These are phyloP conservation scores for Silene coronaria DNA, from an alignment of 179 eudicot genomes.

Conservation along the genomic window DNA sequence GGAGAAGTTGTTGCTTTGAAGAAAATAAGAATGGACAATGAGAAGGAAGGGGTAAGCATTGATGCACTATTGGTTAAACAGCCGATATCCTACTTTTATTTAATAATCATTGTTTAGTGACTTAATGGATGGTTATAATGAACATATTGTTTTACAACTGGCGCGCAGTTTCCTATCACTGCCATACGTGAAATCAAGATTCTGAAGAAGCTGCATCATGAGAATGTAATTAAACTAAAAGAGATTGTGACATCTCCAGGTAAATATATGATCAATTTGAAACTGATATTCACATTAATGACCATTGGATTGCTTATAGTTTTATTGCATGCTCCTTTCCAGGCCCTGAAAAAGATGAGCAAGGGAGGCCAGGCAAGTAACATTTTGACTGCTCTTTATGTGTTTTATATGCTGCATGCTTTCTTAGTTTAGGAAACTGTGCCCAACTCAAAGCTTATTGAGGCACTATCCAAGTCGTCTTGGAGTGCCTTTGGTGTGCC, in stretches of 20 bases:
- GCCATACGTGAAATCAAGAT: slow-evolving; percentile 96
- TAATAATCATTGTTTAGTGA: background rate
- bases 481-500: no score
- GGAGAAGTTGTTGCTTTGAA: slow-evolving; percentile 93
- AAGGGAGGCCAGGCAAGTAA: slow-evolving; percentile 62
- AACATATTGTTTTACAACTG: slow-evolving; percentile 13
- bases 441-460: no score
- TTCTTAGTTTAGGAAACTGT: background rate
- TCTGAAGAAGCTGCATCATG: slow-evolving; percentile 91
- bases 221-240: slow-evolving; percentile 79
- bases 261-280: slow-evolving; percentile 22
- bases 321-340: slow-evolving; percentile 15
- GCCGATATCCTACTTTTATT: no score
- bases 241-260: slow-evolving; percentile 96
- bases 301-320: slow-evolving; percentile 4
- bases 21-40: slow-evolving; percentile 89
- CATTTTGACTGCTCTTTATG: slow-evolving; percentile 4
- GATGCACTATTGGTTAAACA: background rate
- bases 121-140: background rate
- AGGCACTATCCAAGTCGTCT: no score
- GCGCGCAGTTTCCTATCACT: slow-evolving; percentile 81
- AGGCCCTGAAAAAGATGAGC: slow-evolving; percentile 88
- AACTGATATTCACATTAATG: background rate
- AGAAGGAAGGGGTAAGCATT: slow-evolving; percentile 75
- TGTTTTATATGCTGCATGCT: background rate